Evolutionary conservation across 345 rosid species (phyloP).

Genomic region (Pugionium cornutum): DNA sequence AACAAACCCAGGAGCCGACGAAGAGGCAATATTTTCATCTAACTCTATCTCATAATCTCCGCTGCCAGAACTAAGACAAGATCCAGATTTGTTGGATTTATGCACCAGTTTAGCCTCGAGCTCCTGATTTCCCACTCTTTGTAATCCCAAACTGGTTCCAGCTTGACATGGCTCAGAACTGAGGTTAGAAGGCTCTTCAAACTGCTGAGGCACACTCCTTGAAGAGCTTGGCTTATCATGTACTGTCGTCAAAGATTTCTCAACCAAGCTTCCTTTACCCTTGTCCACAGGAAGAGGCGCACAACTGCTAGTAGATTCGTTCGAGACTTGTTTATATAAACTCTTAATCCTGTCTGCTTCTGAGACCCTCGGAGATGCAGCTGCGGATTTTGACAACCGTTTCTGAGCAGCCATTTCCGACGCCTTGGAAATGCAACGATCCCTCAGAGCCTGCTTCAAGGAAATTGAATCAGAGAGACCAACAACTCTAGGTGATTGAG

Average conservation of each 20-base stretch:
- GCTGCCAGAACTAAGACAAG: conserved; percentile 33
- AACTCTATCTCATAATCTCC: conserved; percentile 33
- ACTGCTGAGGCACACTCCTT: conserved; percentile 38
- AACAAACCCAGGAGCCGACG: conserved; percentile 1
- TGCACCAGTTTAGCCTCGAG: conserved; percentile 40
- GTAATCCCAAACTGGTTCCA: conserved; percentile 39
- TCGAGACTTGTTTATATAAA: conserved; percentile 65
- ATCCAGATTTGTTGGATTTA: conserved; percentile 44
- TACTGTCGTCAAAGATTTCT: conserved; percentile 52
- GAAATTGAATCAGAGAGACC: conserved; percentile 73
- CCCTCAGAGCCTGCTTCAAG: conserved; percentile 90
- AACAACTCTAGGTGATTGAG: conserved; percentile 60
- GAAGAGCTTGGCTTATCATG: conserved; percentile 50
- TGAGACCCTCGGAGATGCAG: conserved; percentile 57
- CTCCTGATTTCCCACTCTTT: conserved; percentile 41
- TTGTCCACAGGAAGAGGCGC: conserved; percentile 41
- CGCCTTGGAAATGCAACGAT: conserved; percentile 89
- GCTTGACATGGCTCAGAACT: conserved; percentile 46
- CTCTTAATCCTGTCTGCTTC: conserved; percentile 88
- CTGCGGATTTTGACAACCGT: conserved; percentile 58
- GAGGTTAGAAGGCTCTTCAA: conserved; percentile 42
- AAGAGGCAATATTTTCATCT: conserved; percentile 19
- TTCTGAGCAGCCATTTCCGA: conserved; percentile 97
- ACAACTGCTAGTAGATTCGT: conserved; percentile 51
- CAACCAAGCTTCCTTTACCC: conserved; percentile 55